Percentiles rank a stretch among this genome's conserved stretches.
phyloP scores from a whole-genome alignment of 345 rosid genomes.

The Lepidium aucheri region DNA sequence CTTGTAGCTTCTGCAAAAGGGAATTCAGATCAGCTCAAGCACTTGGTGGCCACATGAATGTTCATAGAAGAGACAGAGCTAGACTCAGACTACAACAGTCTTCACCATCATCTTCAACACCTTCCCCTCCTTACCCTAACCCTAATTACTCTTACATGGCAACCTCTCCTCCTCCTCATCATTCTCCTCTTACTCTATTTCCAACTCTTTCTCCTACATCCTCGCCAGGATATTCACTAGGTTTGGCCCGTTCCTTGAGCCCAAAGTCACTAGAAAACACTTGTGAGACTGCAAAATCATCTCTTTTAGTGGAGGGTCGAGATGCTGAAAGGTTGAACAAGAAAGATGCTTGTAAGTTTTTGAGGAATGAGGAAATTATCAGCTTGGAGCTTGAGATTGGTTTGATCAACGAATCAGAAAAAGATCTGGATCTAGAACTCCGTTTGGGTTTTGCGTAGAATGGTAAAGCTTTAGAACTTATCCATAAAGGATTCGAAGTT shows the following conservation, averaged over 20 bases:
- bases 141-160: slow-evolving; percentile 40
- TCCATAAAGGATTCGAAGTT: background rate
- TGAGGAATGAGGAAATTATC: slow-evolving; percentile 34
- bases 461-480: background rate
- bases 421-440: slow-evolving; percentile 89
- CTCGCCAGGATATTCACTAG: background rate
- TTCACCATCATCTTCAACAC: slow-evolving; percentile 42
- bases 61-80: slow-evolving; percentile 93
- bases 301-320: slow-evolving; percentile 21
- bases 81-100: slow-evolving; percentile 64
- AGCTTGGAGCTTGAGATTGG: slow-evolving; percentile 71
- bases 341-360: slow-evolving; percentile 30
- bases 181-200: slow-evolving; percentile 39
- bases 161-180: slow-evolving; percentile 28
- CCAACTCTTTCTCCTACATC: slow-evolving; percentile 35
- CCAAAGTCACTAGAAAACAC: slow-evolving; percentile 17
- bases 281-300: slow-evolving; percentile 2
- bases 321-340: slow-evolving; percentile 26
- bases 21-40: slow-evolving; percentile 97
- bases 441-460: slow-evolving; percentile 68
- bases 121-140: slow-evolving; percentile 58
- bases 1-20: slow-evolving; percentile 90
- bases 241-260: slow-evolving; percentile 26
- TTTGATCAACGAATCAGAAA: slow-evolving; percentile 35
- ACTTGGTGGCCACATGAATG: slow-evolving; percentile 97